These are phyloP conservation scores for Geotrichum restrictum DNA, from an alignment of 1,139 yeast genomes.

Conservation along the genomic window DNA sequence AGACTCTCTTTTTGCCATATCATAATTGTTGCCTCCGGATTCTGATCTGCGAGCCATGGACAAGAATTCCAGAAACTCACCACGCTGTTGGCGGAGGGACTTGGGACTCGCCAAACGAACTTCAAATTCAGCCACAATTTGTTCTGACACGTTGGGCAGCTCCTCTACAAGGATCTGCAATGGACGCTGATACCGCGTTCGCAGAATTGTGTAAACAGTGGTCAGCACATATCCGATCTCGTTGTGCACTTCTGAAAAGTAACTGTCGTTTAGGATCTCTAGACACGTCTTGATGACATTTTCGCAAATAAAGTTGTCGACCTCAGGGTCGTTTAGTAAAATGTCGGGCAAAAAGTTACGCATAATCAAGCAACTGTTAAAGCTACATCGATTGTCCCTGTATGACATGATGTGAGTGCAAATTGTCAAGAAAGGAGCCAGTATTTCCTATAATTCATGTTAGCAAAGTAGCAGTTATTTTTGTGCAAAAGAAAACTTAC, in stretches of 20 bases:
- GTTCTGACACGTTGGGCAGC: constrained; percentile 40
- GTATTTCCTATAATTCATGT: constrained; percentile 42
- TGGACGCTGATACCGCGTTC: constrained; percentile 52
- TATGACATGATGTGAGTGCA: constrained; percentile 74
- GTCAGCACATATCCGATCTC: constrained; percentile 90
- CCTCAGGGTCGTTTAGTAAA: constrained; percentile 65
- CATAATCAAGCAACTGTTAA: constrained; percentile 77
- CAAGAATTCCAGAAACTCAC: constrained; percentile 64
- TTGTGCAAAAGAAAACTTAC: neutral
- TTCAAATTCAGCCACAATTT: constrained; percentile 51
- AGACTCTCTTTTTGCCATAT: constrained; percentile 16
- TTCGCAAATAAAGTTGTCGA: constrained; percentile 67
- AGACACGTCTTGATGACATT: constrained; percentile 48
- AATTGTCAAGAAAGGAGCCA: constrained; percentile 75
- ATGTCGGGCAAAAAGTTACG: constrained; percentile 68
- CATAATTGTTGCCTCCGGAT: constrained; percentile 15
- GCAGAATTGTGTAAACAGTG: constrained; percentile 66
- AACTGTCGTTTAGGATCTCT: constrained; percentile 68
- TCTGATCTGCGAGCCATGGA: constrained; percentile 35
- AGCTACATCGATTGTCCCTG: constrained; percentile 88
- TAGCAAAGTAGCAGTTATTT: neutral
- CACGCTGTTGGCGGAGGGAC: constrained; percentile 68
- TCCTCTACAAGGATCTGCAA: constrained; percentile 40
- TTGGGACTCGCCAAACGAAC: constrained; percentile 56
- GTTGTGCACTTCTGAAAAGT: constrained; percentile 79